phyloP scores from a whole-genome alignment of 139 green algal species.

The Klebsormidium nitens region DNA sequence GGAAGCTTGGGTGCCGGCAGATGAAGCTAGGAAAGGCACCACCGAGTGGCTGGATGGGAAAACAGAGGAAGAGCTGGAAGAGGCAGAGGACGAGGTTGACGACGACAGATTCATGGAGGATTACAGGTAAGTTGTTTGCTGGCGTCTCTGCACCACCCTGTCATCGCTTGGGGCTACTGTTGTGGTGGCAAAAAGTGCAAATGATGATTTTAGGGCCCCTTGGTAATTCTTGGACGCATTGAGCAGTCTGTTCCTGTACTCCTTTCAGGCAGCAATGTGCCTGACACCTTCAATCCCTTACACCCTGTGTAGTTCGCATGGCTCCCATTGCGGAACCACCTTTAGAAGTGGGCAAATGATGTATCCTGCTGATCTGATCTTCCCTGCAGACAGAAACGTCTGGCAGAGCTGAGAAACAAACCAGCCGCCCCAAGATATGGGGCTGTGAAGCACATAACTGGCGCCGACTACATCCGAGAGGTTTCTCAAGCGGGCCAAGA shows the following conservation, averaged over 20 bases:
- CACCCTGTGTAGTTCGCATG: background rate
- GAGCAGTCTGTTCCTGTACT: too few relatives aligned
- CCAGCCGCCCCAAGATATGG: conserved; percentile 51
- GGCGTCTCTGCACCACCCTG: background rate
- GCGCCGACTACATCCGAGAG: conserved; percentile 66
- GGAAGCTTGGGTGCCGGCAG: conserved; percentile 13
- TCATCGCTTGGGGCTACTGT: too few relatives aligned
- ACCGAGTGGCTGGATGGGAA: conserved; percentile 14
- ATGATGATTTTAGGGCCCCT: too few relatives aligned
- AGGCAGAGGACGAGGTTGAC: conserved; percentile 34
- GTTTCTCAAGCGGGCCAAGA: conserved; percentile 57
- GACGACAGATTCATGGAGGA: conserved; percentile 39
- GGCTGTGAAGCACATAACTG: conserved; percentile 57
- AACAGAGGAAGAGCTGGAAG: conserved; percentile 38
- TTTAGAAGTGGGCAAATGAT: background rate
- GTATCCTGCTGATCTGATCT: background rate
- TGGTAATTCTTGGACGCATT: too few relatives aligned
- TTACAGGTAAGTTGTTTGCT: conserved; percentile 31
- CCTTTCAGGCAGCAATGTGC: background rate
- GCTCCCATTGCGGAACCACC: too few relatives aligned
- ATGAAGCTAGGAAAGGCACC: background rate
- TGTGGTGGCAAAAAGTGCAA: too few relatives aligned
- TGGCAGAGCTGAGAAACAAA: conserved; percentile 60
- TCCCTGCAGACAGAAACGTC: conserved; percentile 52
- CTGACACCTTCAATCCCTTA: background rate